These are phyloP conservation scores for Yarrowia alimentaria DNA, from an alignment of 805 yeast genomes.

Conservation along the genomic window DNA sequence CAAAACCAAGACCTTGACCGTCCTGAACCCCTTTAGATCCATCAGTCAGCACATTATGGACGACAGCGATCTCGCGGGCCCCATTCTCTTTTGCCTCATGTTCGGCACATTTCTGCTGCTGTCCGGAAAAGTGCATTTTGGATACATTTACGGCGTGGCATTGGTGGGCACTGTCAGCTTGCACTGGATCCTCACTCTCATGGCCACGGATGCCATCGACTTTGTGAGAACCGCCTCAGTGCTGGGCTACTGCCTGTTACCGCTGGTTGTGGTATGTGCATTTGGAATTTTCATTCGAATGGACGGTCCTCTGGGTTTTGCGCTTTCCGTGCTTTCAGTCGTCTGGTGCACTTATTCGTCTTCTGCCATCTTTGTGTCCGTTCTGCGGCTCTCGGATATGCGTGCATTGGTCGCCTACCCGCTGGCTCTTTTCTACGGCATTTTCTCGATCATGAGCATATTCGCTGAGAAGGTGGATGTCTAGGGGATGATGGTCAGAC, in stretches of 20 bases:
- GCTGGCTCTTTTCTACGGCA: slow-evolving; percentile 82
- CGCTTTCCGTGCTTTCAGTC: slow-evolving; percentile 63
- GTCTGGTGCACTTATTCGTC: slow-evolving; percentile 92
- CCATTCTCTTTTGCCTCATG: slow-evolving; percentile 78
- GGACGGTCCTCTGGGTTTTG: slow-evolving; percentile 73
- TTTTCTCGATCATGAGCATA: slow-evolving; percentile 93
- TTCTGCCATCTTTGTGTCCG: slow-evolving; percentile 87
- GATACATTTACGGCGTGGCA: slow-evolving; percentile 95
- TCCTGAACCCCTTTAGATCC: slow-evolving; percentile 69
- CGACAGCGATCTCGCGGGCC: slow-evolving; percentile 95
- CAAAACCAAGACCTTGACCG: slow-evolving; percentile 66
- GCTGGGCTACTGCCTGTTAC: slow-evolving; percentile 89
- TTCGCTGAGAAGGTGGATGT: slow-evolving; percentile 50
- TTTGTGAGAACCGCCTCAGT: slow-evolving; percentile 79
- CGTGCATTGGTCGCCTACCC: slow-evolving; percentile 93
- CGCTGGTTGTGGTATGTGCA: slow-evolving; percentile 75
- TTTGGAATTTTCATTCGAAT: slow-evolving; percentile 64
- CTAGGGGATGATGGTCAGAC: no score
- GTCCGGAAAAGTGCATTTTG: slow-evolving; percentile 92
- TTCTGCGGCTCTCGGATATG: slow-evolving; percentile 77
- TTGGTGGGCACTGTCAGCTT: slow-evolving; percentile 82
- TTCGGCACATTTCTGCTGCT: slow-evolving; percentile 80
- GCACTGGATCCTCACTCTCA: slow-evolving; percentile 79
- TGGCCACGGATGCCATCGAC: slow-evolving; percentile 57
- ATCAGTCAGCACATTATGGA: slow-evolving; percentile 73